These are phyloP conservation scores for Hypomontagnella monticulosa DNA, from an alignment of 495 filamentous ascomycete genomes.

Conservation along the genomic window DNA sequence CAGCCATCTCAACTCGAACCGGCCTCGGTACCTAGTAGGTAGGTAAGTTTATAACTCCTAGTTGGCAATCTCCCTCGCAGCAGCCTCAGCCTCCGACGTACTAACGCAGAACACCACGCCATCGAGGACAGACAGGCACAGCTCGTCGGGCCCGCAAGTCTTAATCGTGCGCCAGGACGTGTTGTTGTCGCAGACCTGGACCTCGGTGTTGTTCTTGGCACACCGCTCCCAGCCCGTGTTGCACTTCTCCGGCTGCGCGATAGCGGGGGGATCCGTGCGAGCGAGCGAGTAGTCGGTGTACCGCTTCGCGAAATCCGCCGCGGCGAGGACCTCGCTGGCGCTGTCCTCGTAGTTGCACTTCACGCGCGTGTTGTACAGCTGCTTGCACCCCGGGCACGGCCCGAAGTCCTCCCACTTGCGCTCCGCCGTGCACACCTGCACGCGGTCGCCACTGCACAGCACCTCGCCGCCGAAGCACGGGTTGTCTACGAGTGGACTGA, in stretches of 20 bases:
- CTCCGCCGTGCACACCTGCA: conserved; percentile 9
- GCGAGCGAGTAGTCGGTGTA: neutral
- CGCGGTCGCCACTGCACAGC: conserved; percentile 17
- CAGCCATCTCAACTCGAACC: neutral
- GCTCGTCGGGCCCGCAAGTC: neutral
- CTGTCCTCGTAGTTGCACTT: conserved; percentile 13
- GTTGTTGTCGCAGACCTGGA: neutral
- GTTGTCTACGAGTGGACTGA: neutral
- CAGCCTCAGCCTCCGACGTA: neutral
- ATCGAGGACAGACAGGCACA: neutral
- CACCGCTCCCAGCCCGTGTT: conserved; percentile 8
- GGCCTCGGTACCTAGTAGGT: no score
- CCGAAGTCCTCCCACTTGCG: conserved; percentile 30
- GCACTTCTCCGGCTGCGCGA: neutral
- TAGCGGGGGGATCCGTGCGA: neutral
- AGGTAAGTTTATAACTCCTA: no score
- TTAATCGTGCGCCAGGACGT: neutral
- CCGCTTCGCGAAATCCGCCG: neutral
- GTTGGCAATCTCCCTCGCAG: neutral
- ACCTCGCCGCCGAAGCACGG: conserved; percentile 25
- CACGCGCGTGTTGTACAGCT: conserved; percentile 27
- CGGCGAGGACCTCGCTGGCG: no score
- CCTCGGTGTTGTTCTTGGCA: neutral
- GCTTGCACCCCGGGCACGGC: conserved; percentile 30
- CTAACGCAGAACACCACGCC: conserved; percentile 15